Percentiles rank a stretch among this genome's conserved stretches.
These are phyloP conservation scores for Lolium rigidum DNA, from an alignment of 176 grass and related monocot species.

Conservation along the genomic window DNA sequence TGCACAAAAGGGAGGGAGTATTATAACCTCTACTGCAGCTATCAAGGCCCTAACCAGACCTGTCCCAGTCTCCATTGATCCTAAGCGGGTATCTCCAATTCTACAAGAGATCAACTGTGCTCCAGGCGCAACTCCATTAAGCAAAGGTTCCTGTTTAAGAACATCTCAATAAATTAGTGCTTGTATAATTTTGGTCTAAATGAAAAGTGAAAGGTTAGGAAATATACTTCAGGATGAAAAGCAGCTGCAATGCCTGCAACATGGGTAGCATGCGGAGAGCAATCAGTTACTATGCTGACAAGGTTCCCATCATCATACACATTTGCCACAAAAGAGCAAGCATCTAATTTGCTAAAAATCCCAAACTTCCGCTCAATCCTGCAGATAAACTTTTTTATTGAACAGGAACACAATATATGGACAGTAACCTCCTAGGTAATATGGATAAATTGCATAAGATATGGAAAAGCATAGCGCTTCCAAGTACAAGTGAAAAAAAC, in stretches of 20 bases:
- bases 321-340: conserved; percentile 96
- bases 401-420: conserved; percentile 27
- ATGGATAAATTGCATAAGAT: conserved; percentile 9
- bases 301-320: conserved; percentile 95
- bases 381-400: conserved; percentile 32
- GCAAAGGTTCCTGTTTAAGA: conserved; percentile 77
- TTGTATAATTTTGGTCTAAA: conserved; percentile 37
- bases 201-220: conserved; percentile 31
- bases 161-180: conserved; percentile 28
- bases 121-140: conserved; percentile 96
- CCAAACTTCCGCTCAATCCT: conserved; percentile 88
- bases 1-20: conserved; percentile 29
- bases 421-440: conserved; percentile 5
- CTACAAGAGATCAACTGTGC: conserved; percentile 98
- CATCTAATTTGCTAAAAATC: conserved; percentile 97
- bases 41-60: conserved; percentile 92
- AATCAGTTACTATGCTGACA: conserved; percentile 98
- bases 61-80: conserved; percentile 99
- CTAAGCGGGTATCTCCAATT: conserved; percentile 95
- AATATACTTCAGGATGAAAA: conserved; percentile 85
- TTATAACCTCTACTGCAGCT: conserved; percentile 89
- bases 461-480: conserved; percentile 6
- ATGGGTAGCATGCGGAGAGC: conserved; percentile 94
- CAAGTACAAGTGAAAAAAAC: conserved; percentile 12
- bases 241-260: conserved; percentile 98